These are phyloP conservation scores for Amborella trichopoda DNA, from an alignment of 164 flowering plant genomes.

Conservation along the genomic window DNA sequence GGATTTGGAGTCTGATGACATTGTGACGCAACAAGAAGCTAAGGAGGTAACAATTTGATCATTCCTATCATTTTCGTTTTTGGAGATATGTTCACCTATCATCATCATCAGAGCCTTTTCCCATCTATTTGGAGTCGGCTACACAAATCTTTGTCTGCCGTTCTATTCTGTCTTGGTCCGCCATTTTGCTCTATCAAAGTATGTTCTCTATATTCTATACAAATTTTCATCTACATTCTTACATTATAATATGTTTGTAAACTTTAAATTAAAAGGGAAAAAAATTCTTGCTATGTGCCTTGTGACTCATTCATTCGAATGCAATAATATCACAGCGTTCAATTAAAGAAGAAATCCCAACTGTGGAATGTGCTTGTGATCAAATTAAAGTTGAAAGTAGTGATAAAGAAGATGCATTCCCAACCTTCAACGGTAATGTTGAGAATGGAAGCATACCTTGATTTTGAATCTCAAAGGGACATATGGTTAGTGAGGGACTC, in stretches of 20 bases:
- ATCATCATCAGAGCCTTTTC: no score
- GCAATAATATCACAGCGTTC: constrained; percentile 18
- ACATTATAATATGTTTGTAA: background rate
- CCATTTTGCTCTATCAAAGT: background rate
- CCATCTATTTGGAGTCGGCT: no score
- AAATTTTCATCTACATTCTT: background rate
- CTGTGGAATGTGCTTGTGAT: constrained; percentile 5
- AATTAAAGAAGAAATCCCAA: constrained; percentile 12
- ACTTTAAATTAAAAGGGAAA: background rate
- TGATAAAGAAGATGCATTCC: constrained; percentile 5
- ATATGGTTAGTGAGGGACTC: constrained; percentile 11
- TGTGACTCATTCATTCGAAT: background rate
- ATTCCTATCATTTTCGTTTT: no score
- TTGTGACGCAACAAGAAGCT: background rate
- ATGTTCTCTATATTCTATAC: background rate
- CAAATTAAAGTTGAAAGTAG: constrained; percentile 9
- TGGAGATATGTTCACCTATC: background rate
- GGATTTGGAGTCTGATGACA: background rate
- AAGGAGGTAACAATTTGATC: background rate
- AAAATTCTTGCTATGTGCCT: background rate
- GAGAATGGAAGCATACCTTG: constrained; percentile 31
- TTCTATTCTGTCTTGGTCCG: background rate
- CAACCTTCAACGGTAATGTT: constrained; percentile 14
- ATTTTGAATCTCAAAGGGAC: constrained; percentile 20
- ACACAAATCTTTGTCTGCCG: no score